phyloP scores from a whole-genome alignment of 352 stramenopile genomes.

The Globisporangium rhizosaccharum region DNA sequence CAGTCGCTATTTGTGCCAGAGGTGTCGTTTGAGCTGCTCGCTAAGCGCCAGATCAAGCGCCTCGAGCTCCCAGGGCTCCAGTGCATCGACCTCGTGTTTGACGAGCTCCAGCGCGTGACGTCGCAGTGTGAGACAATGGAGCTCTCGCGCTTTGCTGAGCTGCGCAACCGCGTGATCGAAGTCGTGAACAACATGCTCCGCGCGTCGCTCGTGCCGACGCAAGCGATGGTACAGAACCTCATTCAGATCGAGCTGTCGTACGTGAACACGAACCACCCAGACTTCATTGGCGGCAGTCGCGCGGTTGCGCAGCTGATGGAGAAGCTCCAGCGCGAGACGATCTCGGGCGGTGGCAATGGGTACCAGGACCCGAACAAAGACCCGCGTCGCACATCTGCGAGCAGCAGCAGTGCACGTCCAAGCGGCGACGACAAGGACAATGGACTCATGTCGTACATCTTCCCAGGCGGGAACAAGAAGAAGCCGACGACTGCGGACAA shows the following conservation, averaged over 20 bases:
- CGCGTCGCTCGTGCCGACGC: constrained; percentile 69
- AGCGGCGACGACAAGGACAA: constrained; percentile 62
- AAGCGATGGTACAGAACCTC: constrained; percentile 97
- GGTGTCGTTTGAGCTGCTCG: constrained; percentile 98
- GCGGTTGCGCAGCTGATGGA: constrained; percentile 95
- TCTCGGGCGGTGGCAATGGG: constrained; percentile 35
- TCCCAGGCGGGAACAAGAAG: constrained; percentile 39
- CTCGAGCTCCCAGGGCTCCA: constrained; percentile 95
- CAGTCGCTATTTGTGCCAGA: constrained; percentile 98
- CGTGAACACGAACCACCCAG: constrained; percentile 99
- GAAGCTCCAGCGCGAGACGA: constrained; percentile 87
- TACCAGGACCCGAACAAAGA: constrained; percentile 44
- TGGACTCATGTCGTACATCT: constrained; percentile 70
- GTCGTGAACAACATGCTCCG: constrained; percentile 89
- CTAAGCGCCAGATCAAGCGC: constrained; percentile 95
- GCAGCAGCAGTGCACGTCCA: not conserved
- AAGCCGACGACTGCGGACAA: constrained; percentile 32
- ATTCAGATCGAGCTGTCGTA: constrained; percentile 99
- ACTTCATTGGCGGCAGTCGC: constrained; percentile 97
- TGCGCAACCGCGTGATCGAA: constrained; percentile 95
- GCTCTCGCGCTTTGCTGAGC: constrained; percentile 92
- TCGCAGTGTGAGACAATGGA: constrained; percentile 94
- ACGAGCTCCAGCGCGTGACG: constrained; percentile 96
- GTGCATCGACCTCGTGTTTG: constrained; percentile 98
- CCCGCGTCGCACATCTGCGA: constrained; percentile 29